Evolutionary conservation across 345 rosid genomes (phyloP).

Genomic region (Luvunga scandens): DNA sequence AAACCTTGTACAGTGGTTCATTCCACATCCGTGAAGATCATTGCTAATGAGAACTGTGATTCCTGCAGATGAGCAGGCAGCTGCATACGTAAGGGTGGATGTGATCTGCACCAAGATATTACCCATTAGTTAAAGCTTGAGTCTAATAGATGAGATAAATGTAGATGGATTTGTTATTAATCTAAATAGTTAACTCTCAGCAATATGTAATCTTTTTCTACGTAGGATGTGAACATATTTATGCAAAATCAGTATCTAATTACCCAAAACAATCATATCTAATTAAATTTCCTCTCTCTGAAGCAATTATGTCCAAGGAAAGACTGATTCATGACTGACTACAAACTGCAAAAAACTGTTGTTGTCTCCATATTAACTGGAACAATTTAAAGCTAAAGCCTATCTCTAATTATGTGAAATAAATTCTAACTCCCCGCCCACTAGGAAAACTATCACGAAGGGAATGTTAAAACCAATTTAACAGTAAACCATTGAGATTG

Average conservation of each 20-base stretch:
- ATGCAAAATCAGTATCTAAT: neutral
- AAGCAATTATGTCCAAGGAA: neutral
- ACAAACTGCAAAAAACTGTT: neutral
- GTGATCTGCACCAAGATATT: slow-evolving; percentile 48
- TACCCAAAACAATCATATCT: neutral
- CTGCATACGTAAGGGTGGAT: slow-evolving; percentile 68
- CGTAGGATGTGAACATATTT: neutral
- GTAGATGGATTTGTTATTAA: neutral
- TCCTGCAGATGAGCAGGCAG: slow-evolving; percentile 80
- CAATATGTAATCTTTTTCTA: neutral
- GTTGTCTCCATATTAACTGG: neutral
- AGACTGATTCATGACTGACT: neutral
- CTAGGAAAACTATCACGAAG: neutral
- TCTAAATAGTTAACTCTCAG: neutral
- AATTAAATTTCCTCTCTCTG: neutral
- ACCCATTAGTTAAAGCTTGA: neutral
- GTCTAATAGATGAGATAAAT: neutral
- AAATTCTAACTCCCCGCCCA: neutral
- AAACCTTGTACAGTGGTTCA: slow-evolving; percentile 61
- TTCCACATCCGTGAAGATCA: slow-evolving; percentile 45
- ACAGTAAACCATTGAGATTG: neutral
- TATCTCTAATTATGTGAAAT: neutral
- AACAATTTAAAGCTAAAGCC: neutral
- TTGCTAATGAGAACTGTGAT: slow-evolving; percentile 59
- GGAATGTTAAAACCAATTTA: neutral